phyloP scores from a whole-genome alignment of 2,329 filamentous ascomycete genomes.

The Aspergillus brasiliensis region DNA sequence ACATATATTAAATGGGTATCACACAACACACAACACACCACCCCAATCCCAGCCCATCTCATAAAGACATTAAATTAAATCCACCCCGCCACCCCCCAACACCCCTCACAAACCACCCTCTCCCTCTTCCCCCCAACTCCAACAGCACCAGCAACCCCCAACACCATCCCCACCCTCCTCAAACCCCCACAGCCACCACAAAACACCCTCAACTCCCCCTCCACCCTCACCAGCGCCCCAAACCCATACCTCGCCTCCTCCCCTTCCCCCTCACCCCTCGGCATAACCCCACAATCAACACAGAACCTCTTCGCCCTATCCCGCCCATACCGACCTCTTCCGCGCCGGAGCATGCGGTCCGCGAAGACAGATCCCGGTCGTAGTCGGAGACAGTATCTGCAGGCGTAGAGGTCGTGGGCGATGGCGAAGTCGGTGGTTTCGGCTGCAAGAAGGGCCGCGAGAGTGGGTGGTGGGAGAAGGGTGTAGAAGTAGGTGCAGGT shows the following conservation, averaged over 20 bases:
- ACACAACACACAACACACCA: neutral
- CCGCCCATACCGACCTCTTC: constrained; percentile 20
- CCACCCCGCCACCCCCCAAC: neutral
- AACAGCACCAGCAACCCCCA: neutral
- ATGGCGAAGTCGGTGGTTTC: constrained; percentile 26
- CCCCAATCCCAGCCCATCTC: neutral
- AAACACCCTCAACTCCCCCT: constrained; percentile 24
- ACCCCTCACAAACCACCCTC: neutral
- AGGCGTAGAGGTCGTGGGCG: constrained; percentile 25
- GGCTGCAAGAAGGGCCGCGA: constrained; percentile 26
- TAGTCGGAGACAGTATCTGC: constrained; percentile 33
- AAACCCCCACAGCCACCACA: constrained; percentile 26
- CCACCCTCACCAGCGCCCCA: constrained; percentile 24
- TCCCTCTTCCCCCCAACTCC: neutral
- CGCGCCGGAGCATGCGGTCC: constrained; percentile 28
- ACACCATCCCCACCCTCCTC: constrained; percentile 7
- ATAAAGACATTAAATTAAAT: neutral
- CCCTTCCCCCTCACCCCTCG: constrained; percentile 1
- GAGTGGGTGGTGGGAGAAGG: constrained; percentile 23
- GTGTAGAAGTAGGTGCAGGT: constrained; percentile 30
- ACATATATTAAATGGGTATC: neutral
- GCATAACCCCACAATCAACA: constrained; percentile 30
- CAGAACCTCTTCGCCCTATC: constrained; percentile 30
- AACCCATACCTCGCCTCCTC: constrained; percentile 30
- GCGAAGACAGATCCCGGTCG: constrained; percentile 25